These are phyloP conservation scores for Helicocarpus griseus DNA, from an alignment of 2,329 filamentous ascomycete genomes.

Conservation along the genomic window DNA sequence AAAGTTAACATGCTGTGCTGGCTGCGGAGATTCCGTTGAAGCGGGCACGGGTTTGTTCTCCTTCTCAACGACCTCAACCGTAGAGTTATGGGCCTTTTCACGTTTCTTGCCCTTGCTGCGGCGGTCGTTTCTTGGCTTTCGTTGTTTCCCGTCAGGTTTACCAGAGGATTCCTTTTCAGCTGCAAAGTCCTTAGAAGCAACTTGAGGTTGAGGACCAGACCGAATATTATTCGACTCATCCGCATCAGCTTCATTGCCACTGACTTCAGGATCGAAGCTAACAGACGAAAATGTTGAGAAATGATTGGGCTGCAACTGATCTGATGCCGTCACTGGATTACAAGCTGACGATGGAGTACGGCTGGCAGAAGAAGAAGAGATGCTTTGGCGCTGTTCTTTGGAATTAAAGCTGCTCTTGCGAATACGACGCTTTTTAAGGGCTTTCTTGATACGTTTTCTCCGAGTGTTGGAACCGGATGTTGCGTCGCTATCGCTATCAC, in stretches of 20 bases:
- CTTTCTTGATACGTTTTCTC: conserved; percentile 64
- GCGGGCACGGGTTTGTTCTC: not conserved
- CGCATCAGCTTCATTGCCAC: conserved; percentile 45
- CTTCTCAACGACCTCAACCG: no score
- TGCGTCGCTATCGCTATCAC: conserved; percentile 53
- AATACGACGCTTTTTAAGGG: conserved; percentile 59
- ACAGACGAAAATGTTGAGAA: not conserved
- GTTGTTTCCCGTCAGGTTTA: not conserved
- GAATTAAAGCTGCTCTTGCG: conserved; percentile 71
- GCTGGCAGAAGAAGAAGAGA: conserved; percentile 35
- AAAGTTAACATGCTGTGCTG: conserved; percentile 50
- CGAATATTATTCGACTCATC: conserved; percentile 33
- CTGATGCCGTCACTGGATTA: conserved; percentile 8
- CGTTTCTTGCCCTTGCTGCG: conserved; percentile 25
- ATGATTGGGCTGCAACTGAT: not conserved
- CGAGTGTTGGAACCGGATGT: conserved; percentile 56
- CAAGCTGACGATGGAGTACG: conserved; percentile 25
- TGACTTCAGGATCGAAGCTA: conserved; percentile 19
- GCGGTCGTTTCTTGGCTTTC: conserved; percentile 39
- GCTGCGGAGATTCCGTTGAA: conserved; percentile 8
- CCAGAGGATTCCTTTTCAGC: conserved; percentile 2
- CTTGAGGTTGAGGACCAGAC: conserved; percentile 10
- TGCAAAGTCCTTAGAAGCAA: conserved; percentile 39
- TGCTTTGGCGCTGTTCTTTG: conserved; percentile 45
- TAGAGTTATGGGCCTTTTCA: not conserved